Evolutionary conservation across 169 alveolate genomes (phyloP), one percentile per base, ranked within the genome.

Genomic region (Besnoitia besnoiti): DNA sequence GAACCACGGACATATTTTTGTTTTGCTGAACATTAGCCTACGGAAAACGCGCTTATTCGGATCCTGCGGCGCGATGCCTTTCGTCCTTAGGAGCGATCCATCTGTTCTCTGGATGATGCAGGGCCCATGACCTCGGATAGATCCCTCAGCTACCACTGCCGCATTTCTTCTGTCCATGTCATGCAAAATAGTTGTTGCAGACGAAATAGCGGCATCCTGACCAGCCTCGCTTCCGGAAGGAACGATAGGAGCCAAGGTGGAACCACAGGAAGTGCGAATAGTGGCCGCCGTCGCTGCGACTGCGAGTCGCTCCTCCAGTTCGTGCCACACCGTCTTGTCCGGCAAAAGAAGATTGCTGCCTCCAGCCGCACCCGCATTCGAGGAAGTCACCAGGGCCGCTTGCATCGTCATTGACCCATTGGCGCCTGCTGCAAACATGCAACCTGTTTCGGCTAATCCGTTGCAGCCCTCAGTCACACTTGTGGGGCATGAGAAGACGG

Each of bases 1-100:
- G 40, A 67, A 67, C 80, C 80, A 67, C 21, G 80, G 80, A 67
- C 80, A 67, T 19, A 67, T 67, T 67, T 67, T 67, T 30, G 80
- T 67, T 35, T 67, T 67, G 80, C 80, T 67, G 33, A 67, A 67
- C 80, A 67, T 67, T 33, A 67, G 19, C 24, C 80, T 0, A 19
- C 80, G 35, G 24, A 67, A 19, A 19, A 35, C 80, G 14, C 80
- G 80, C 33, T 67, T 67, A 10, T 67, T 67, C 21, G 80, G 80
- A 30, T 67, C 80, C 33, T 67, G 80, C 37, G 80, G 80, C 12
- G 80, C 80, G 80, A 67, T 67, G 10, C 80, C 80, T 67, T 67
- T 67, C 40, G 80, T 67, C 16, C 80, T 30, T 67, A 67, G 80
- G 16, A 67, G 33, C 80, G 80, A 67, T 35, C 80, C 80, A 35